phyloP scores from a whole-genome alignment of 352 stramenopile genomes.

The Phytophthora syringae region DNA sequence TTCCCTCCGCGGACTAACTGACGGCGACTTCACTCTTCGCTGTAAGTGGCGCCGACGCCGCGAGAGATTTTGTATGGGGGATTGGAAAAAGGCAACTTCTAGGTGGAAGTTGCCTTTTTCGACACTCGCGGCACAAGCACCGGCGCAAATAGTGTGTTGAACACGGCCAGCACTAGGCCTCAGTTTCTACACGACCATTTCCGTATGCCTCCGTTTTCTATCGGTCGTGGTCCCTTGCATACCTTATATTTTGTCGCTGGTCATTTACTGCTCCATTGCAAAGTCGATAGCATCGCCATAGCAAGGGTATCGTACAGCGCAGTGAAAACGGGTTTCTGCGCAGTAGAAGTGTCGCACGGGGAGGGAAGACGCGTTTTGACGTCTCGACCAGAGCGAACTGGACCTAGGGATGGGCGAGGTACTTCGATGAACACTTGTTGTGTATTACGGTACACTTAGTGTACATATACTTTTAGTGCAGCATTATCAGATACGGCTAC shows the following conservation, averaged over 20 bases:
- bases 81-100: slow-evolving; percentile 4
- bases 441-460: not conserved
- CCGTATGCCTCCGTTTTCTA: too few relatives aligned
- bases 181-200: too few relatives aligned
- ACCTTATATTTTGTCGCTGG: not conserved
- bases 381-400: not conserved
- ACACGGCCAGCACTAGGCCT: too few relatives aligned
- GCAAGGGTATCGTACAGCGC: not conserved
- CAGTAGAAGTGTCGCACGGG: not conserved
- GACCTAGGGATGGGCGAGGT: slow-evolving; percentile 15
- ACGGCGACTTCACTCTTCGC: not conserved
- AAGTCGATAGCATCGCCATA: not conserved
- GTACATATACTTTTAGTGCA: not conserved
- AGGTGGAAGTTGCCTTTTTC: not conserved
- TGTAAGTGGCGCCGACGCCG: not conserved
- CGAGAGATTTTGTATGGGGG: too few relatives aligned
- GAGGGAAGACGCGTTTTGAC: slow-evolving; percentile 16
- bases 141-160: not conserved
- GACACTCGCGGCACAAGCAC: not conserved
- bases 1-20: slow-evolving; percentile 7
- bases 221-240: too few relatives aligned
- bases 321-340: not conserved
- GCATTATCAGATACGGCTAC: not conserved
- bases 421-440: not conserved
- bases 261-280: not conserved